phyloP scores from a whole-genome alignment of 179 eudicot species.

The Spergularia azorica region DNA sequence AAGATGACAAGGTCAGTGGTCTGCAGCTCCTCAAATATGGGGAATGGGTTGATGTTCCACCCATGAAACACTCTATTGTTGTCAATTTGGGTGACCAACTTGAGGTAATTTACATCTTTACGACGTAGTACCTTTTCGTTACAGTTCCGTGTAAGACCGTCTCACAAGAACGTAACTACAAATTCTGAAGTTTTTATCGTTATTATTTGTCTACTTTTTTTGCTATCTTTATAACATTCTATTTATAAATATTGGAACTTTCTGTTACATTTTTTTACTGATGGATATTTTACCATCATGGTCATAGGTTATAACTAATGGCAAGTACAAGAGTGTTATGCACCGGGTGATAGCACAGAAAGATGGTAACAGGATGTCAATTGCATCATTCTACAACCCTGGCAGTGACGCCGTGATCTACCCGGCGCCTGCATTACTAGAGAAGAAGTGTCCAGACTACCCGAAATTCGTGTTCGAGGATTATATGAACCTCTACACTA shows the following conservation, averaged over 20 bases:
- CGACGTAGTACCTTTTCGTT: no score
- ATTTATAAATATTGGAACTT: neutral
- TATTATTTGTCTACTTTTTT: neutral
- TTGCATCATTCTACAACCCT: conserved; percentile 83
- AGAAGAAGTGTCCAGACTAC: conserved; percentile 33
- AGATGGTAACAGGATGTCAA: conserved; percentile 70
- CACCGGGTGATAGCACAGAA: conserved; percentile 72
- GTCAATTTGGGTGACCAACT: conserved; percentile 84
- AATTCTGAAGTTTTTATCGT: no score
- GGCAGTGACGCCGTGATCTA: conserved; percentile 71
- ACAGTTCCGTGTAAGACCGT: no score
- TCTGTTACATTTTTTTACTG: no score
- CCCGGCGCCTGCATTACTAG: conserved; percentile 55
- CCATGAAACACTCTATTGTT: conserved; percentile 77
- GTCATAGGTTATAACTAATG: conserved; percentile 76
- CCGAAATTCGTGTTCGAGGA: conserved; percentile 76
- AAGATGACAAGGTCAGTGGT: conserved; percentile 76
- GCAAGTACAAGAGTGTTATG: conserved; percentile 74
- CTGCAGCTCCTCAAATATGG: conserved; percentile 76
- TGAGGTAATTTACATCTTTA: conserved; percentile 44
- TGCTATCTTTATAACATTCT: neutral
- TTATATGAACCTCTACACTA: conserved; percentile 75
- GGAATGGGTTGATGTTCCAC: conserved; percentile 79
- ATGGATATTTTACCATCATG: neutral
- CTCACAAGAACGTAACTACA: no score